Base-by-base conservation (phyloP, 768 basidiomycete species). In the Exidia glandulosa region DNA sequence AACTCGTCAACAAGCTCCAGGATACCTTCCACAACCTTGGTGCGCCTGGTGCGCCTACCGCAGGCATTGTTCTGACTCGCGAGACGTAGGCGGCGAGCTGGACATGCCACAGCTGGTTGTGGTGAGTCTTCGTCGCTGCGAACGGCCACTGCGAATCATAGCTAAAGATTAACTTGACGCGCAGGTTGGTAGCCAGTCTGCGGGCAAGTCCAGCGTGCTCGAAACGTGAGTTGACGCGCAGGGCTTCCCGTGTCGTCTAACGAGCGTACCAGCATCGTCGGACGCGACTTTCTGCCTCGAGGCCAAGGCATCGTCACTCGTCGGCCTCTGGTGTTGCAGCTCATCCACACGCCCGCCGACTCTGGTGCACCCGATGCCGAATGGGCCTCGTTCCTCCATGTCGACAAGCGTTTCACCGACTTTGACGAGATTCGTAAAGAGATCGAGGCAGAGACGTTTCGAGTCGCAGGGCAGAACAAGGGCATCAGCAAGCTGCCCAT, bases 401-500 rank as follows among this genome's bases (percentile, higher is more conserved):
- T 95, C 59, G 94, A 97, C 80, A 91, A 90, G 70, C 83, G 90
- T 41, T 97, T 94, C 74, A 94, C 92, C n/a, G 95, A 98, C 69
- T 98, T 94, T 68, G 77, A 81, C 50, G 95, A 98, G 67, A 88
- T 98, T 64, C 81, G 95, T 41, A 88, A 87, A 64, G 96, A 99
- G 76, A 99, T 99, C 61, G 96, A 99, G 73, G 87, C 90, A 70
- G 96, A 99, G 77, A 99, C 96, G 2, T 94, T 87, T 72, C 79
- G 96, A 48, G 94, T 99, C 19, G 96, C 96, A 0, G 96, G 96
- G 0, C 94, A 97, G 77, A 98, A 98, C 74, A 99, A 98, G 74
- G 96, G 96, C 50, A 88, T 99, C 61, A 94, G 92, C 75, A 94
- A 94, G 70, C 73, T 96, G 54, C 94, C 95, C 2, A 98, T 98